Evolutionary conservation across 805 yeast species (phyloP).

Genomic region (Hanseniaspora taiwanica): DNA sequence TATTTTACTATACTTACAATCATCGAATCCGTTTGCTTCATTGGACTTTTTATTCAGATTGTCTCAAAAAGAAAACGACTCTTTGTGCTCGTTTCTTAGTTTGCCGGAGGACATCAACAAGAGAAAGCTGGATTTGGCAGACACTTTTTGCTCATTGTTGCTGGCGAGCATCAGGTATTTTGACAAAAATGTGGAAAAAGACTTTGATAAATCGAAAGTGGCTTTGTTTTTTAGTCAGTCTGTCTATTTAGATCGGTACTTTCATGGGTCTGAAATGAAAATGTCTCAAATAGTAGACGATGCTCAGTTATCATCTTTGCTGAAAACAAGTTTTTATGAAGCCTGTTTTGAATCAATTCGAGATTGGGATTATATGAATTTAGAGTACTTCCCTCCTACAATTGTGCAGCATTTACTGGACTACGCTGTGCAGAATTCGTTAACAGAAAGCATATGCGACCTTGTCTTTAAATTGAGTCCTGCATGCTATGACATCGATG

Average conservation of each 20-base stretch:
- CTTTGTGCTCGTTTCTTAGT: constrained; percentile 11
- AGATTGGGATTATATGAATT: too few species aligned
- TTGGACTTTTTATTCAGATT: constrained; percentile 11
- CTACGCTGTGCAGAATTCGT: constrained; percentile 25
- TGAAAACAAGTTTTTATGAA: not conserved
- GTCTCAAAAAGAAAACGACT: constrained; percentile 10
- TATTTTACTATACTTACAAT: constrained; percentile 17
- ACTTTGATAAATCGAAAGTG: constrained; percentile 9
- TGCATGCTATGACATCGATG: constrained; percentile 59
- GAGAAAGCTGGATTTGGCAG: constrained; percentile 15
- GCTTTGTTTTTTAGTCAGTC: not conserved
- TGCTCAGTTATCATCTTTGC: not conserved
- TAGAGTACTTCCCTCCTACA: constrained; percentile 39
- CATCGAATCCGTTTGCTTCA: constrained; percentile 18
- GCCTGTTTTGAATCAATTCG: not conserved
- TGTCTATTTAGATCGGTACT: not conserved
- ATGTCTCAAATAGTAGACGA: not conserved
- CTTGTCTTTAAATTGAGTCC: constrained; percentile 54
- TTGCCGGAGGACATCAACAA: constrained; percentile 6
- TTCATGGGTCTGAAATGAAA: not conserved
- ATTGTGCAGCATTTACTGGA: constrained; percentile 51
- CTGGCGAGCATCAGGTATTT: constrained; percentile 19
- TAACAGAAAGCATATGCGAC: not conserved
- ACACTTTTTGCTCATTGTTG: constrained; percentile 19
- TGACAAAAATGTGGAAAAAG: constrained; percentile 7